A percentile compares a stretch with the other conserved stretches of the same genome.
phyloP scores from a whole-genome alignment of 2,329 filamentous ascomycete species.

The Monosporascus sp. region DNA sequence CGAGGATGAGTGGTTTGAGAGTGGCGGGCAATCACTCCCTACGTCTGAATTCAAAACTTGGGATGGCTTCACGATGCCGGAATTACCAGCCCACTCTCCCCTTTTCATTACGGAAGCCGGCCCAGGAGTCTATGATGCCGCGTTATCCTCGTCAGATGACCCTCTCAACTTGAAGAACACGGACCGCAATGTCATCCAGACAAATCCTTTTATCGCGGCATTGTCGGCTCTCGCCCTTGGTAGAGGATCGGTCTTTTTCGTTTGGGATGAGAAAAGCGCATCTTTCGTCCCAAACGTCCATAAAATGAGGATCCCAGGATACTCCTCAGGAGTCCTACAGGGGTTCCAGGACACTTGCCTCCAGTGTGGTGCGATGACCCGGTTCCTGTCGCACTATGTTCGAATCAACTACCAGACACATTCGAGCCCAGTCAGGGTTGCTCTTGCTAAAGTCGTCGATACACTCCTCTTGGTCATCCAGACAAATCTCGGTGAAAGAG shows the following conservation, averaged over 20 bases:
- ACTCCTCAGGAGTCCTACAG: conserved; percentile 44
- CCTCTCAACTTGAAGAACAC: conserved; percentile 33
- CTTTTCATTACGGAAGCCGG: conserved; percentile 67
- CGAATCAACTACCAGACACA: conserved; percentile 40
- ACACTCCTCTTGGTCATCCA: conserved; percentile 46
- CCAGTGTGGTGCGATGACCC: conserved; percentile 42
- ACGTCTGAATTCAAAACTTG: conserved; percentile 56
- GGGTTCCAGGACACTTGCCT: conserved; percentile 44
- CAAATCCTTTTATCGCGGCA: conserved; percentile 47
- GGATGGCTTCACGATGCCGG: conserved; percentile 56
- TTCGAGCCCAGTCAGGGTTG: conserved; percentile 43
- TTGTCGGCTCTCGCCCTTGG: conserved; percentile 65
- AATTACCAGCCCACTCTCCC: conserved; percentile 36
- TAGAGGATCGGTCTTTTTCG: conserved; percentile 66
- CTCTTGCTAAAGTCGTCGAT: conserved; percentile 46
- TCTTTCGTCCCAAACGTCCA: conserved; percentile 47
- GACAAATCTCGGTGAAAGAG: conserved; percentile 40
- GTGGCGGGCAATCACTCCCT: conserved; percentile 26
- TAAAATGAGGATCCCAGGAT: conserved; percentile 50
- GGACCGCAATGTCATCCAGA: conserved; percentile 40
- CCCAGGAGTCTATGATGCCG: conserved; percentile 59
- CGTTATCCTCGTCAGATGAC: conserved; percentile 40
- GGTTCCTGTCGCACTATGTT: conserved; percentile 42
- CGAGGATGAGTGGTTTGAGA: conserved; percentile 44
- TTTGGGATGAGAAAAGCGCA: conserved; percentile 47